A percentile compares a stretch with the other conserved stretches of the same genome.
Conservation (phyloP, 306 rosid genomes). For the Citrullus amarus region DNA sequence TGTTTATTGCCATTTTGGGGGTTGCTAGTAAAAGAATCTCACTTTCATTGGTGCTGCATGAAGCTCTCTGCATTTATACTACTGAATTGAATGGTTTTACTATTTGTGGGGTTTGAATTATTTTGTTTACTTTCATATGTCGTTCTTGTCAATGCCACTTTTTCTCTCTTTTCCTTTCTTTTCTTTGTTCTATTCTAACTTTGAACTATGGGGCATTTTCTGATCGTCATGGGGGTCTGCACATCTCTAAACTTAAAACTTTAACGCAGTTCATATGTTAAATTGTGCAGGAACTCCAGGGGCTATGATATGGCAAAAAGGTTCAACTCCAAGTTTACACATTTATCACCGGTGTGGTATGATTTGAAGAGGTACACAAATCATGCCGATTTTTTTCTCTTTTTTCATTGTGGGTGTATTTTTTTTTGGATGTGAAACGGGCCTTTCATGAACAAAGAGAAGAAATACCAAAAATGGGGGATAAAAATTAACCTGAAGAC, state of each 20-base stretch:
- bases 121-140: not conserved
- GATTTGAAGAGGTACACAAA: constrained; percentile 69
- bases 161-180: not conserved
- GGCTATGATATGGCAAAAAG: constrained; percentile 81
- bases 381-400: not conserved
- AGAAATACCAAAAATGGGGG: not conserved
- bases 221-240: not conserved
- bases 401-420: not conserved
- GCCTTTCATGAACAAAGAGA: not conserved
- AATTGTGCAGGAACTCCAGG: constrained; percentile 66
- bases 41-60: not conserved
- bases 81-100: not conserved
- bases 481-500: not conserved
- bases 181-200: not conserved
- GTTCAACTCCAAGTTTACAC: constrained; percentile 84
- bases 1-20: not conserved
- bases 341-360: constrained; percentile 94
- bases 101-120: not conserved
- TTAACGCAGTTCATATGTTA: not conserved
- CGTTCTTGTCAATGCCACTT: no score
- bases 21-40: not conserved
- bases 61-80: not conserved
- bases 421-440: not conserved
- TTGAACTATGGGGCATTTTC: not conserved
- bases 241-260: not conserved